These are phyloP conservation scores for Fusarium udum DNA, from an alignment of 2,329 filamentous ascomycete species.

Conservation along the genomic window DNA sequence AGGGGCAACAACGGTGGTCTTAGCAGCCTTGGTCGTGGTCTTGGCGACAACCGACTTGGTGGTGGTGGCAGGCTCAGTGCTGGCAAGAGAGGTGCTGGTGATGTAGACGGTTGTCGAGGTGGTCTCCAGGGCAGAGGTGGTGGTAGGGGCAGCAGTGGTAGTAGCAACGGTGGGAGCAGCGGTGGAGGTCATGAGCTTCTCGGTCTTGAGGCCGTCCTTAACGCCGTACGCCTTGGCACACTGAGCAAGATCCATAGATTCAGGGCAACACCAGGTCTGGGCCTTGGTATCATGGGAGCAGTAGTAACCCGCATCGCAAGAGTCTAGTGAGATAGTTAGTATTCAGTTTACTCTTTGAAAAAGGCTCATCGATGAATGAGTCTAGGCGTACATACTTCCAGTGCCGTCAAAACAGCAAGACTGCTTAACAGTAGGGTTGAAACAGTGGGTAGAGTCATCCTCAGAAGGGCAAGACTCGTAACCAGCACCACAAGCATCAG, in stretches of 20 bases:
- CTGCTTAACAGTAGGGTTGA: constrained; percentile 60
- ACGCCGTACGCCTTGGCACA: constrained; percentile 66
- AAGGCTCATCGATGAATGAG: not conserved
- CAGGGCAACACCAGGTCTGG: constrained; percentile 69
- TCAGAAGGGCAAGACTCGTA: constrained; percentile 60
- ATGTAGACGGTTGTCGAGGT: constrained; percentile 43
- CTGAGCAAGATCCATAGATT: constrained; percentile 60
- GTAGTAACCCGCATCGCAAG: constrained; percentile 69
- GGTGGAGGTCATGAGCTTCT: constrained; percentile 44
- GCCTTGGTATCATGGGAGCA: constrained; percentile 63
- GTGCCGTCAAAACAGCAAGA: constrained; percentile 65
- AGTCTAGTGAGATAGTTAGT: constrained; percentile 54
- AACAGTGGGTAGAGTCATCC: constrained; percentile 66
- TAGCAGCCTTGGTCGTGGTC: constrained; percentile 37
- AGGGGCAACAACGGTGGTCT: constrained; percentile 43
- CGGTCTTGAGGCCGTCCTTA: constrained; percentile 55
- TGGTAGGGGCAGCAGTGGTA: constrained; percentile 28
- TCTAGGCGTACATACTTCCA: constrained; percentile 60
- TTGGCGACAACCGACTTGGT: constrained; percentile 25
- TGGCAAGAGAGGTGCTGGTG: constrained; percentile 36
- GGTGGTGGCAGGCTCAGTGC: constrained; percentile 38
- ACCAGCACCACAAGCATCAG: constrained; percentile 63
- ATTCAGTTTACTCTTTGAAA: not conserved
- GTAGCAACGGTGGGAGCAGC: constrained; percentile 23
- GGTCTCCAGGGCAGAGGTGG: constrained; percentile 39